Percentiles rank a stretch among this genome's conserved stretches.
Conservation (phyloP, 2,329 filamentous ascomycete species). For the Fonsecaea pedrosoi region DNA sequence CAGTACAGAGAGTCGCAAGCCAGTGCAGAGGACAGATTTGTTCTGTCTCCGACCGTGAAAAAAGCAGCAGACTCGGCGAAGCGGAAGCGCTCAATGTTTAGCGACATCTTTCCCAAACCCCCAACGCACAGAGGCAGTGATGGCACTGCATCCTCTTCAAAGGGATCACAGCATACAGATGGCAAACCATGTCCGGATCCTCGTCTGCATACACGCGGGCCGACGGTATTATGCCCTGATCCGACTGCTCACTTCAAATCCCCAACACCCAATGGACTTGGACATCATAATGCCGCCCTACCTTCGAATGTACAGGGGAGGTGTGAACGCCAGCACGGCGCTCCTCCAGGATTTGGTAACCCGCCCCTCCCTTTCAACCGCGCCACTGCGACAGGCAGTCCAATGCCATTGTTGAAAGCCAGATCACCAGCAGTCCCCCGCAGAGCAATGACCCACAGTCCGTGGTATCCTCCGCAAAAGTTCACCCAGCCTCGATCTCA, state of each 20-base stretch:
- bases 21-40: constrained; percentile 24
- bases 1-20: not conserved
- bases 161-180: constrained; percentile 3
- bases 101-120: constrained; percentile 28
- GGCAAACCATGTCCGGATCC: constrained; percentile 33
- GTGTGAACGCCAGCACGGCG: constrained; percentile 5
- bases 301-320: not conserved
- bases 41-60: constrained; percentile 35
- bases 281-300: constrained; percentile 7
- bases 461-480: constrained; percentile 16
- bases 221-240: constrained; percentile 35
- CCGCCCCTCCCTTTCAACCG: constrained; percentile 28
- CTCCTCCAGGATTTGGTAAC: constrained; percentile 5
- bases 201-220: constrained; percentile 30
- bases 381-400: constrained; percentile 39
- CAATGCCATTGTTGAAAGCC: constrained; percentile 35
- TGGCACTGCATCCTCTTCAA: constrained; percentile 16
- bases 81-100: constrained; percentile 36
- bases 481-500: constrained; percentile 8
- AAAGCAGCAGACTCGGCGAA: constrained; percentile 41
- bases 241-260: constrained; percentile 30
- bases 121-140: constrained; percentile 22
- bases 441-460: constrained; percentile 20
- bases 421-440: constrained; percentile 23
- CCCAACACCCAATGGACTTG: not conserved